Conservation (phyloP, 441 rosid species). For the Iberis amara region DNA sequence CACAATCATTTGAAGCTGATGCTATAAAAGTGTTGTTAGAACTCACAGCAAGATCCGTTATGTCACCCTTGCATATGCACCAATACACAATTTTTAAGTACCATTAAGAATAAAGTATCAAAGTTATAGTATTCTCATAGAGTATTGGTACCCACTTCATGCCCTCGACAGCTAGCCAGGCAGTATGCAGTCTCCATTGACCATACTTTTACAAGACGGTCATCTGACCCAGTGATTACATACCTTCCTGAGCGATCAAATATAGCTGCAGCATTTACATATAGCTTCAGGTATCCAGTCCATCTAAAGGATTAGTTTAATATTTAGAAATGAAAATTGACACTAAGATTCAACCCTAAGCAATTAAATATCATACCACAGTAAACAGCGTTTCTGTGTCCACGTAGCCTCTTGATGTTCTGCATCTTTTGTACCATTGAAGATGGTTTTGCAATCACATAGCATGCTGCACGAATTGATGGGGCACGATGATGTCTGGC, state of each 20-base stretch:
- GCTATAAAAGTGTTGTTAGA: slow-evolving; percentile 92
- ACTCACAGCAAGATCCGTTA: slow-evolving; percentile 97
- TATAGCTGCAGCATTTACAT: slow-evolving; percentile 65
- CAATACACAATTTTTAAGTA: slow-evolving; percentile 23
- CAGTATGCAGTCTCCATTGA: slow-evolving; percentile 99
- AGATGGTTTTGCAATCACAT: slow-evolving; percentile 87
- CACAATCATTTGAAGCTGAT: slow-evolving; percentile 94
- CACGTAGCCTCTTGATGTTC: slow-evolving; percentile 81
- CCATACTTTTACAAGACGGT: slow-evolving; percentile 99
- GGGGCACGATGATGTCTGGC: slow-evolving; percentile 95
- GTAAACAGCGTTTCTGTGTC: slow-evolving; percentile 97
- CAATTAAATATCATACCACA: slow-evolving; percentile 59
- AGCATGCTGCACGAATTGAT: slow-evolving; percentile 84
- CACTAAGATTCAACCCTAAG: slow-evolving; percentile 11
- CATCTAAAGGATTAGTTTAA: slow-evolving; percentile 13
- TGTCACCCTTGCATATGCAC: slow-evolving; percentile 76
- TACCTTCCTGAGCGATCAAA: slow-evolving; percentile 96
- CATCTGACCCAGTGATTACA: slow-evolving; percentile 98
- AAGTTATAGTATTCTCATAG: slow-evolving; percentile 4
- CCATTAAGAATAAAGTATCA: slow-evolving; percentile 16
- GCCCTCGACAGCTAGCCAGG: slow-evolving; percentile 99
- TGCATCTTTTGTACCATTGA: slow-evolving; percentile 95
- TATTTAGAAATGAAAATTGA: not conserved
- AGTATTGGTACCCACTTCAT: slow-evolving; percentile 68
- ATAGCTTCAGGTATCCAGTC: slow-evolving; percentile 26